Conservation (phyloP, 345 rosid genomes). For the Arabidopsis arenosa region DNA sequence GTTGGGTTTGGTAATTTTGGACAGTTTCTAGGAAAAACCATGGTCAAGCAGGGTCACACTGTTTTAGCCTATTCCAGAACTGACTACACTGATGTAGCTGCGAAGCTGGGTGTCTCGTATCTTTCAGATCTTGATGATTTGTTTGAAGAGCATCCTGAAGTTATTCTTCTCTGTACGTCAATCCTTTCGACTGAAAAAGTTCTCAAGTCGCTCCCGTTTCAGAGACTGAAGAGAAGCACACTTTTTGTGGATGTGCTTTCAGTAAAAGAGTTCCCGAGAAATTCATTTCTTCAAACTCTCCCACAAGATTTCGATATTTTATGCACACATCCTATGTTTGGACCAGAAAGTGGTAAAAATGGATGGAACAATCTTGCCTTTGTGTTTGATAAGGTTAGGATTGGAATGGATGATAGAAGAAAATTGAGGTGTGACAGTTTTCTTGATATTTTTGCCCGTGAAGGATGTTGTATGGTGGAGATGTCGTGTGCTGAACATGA, state of each 20-base stretch:
- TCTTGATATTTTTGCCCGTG: slow-evolving; percentile 68
- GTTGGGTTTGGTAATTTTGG: slow-evolving; percentile 87
- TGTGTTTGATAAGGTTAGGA: slow-evolving; percentile 76
- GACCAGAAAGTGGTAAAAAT: slow-evolving; percentile 82
- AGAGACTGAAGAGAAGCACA: slow-evolving; percentile 79
- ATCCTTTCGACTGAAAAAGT: slow-evolving; percentile 78
- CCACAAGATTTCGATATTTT: slow-evolving; percentile 71
- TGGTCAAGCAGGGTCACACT: slow-evolving; percentile 67
- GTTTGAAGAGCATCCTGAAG: slow-evolving; percentile 88
- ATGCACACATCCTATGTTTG: slow-evolving; percentile 90
- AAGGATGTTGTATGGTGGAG: slow-evolving; percentile 86
- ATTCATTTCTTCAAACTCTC: slow-evolving; percentile 56
- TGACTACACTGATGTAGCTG: slow-evolving; percentile 64
- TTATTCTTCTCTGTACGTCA: slow-evolving; percentile 73
- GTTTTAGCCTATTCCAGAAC: slow-evolving; percentile 77
- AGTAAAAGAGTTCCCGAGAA: slow-evolving; percentile 81
- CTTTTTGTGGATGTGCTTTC: slow-evolving; percentile 91
- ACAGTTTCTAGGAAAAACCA: slow-evolving; percentile 70
- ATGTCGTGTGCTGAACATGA: slow-evolving; percentile 92
- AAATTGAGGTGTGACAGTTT: slow-evolving; percentile 57
- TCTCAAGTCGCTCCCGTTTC: slow-evolving; percentile 68
- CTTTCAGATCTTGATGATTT: slow-evolving; percentile 65
- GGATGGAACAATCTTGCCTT: slow-evolving; percentile 76
- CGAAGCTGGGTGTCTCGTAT: slow-evolving; percentile 61
- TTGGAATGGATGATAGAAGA: slow-evolving; percentile 58